phyloP scores from a whole-genome alignment of 2,329 filamentous ascomycete genomes.

The Cladosporium sp. region DNA sequence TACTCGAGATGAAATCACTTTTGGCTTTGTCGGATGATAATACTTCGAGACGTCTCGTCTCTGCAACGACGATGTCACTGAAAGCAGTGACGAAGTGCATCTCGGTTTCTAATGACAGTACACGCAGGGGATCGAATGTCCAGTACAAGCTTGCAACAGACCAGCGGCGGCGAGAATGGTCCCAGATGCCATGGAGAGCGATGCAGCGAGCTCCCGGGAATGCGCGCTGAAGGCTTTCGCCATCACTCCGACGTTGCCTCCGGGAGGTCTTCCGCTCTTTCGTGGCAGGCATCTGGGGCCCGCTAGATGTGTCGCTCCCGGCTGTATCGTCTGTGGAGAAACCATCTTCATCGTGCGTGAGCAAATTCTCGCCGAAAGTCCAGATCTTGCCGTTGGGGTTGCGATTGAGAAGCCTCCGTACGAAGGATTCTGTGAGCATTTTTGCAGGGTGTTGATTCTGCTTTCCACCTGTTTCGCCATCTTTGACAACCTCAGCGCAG shows the following conservation, averaged over 20 bases:
- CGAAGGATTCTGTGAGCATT: background rate
- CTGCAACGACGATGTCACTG: conserved; percentile 45
- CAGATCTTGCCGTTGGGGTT: background rate
- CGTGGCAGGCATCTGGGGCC: too few relatives aligned
- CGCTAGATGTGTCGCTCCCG: too few relatives aligned
- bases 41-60: conserved; percentile 44
- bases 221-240: background rate
- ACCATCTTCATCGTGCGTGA: background rate
- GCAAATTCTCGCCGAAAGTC: background rate
- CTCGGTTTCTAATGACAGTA: conserved; percentile 44
- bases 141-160: conserved; percentile 31
- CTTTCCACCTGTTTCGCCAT: too few relatives aligned
- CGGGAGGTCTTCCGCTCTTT: too few relatives aligned
- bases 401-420: background rate
- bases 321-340: too few relatives aligned
- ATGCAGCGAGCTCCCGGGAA: background rate
- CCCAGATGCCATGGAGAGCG: background rate
- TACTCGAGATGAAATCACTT: conserved; percentile 55
- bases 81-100: conserved; percentile 45
- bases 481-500: too few relatives aligned
- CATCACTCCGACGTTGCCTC: too few relatives aligned
- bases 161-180: conserved; percentile 1
- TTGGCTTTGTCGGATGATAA: conserved; percentile 50
- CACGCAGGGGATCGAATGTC: conserved; percentile 47
- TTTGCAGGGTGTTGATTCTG: background rate